Conservation (phyloP, 306 rosid species). For the Herpetospermum pedunculosum region DNA sequence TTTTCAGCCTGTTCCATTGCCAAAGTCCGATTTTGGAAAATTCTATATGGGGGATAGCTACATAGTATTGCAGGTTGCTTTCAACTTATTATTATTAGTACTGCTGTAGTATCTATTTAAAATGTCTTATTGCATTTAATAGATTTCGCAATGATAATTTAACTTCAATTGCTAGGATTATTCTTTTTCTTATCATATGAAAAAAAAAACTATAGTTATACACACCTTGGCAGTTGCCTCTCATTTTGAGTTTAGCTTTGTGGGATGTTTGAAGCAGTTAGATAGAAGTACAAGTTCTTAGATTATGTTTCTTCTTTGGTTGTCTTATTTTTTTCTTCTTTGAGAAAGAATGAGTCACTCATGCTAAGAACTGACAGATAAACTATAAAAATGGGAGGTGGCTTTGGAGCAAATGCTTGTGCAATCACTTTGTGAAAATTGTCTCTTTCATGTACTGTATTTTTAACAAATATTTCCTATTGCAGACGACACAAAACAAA, state of each 20-base stretch:
- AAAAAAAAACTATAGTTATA: neutral
- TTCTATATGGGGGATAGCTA: conserved; percentile 16
- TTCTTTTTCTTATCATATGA: neutral
- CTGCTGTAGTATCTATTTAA: neutral
- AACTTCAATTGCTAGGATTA: neutral
- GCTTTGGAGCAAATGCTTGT: neutral
- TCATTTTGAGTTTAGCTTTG: neutral
- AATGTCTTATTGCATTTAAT: neutral
- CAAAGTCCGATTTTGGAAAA: conserved; percentile 5
- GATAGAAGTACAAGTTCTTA: neutral
- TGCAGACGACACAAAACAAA: conserved; percentile 79
- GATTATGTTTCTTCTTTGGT: neutral
- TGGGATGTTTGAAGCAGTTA: neutral
- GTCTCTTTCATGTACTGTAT: neutral
- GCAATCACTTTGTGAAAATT: neutral
- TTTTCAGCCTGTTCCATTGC: conserved; percentile 17
- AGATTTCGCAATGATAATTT: neutral
- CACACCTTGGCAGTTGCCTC: neutral
- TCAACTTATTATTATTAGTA: conserved; percentile 7
- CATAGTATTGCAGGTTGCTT: conserved; percentile 11
- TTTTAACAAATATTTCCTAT: neutral
- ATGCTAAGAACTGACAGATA: neutral
- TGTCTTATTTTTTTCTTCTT: neutral
- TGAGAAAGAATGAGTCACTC: neutral
- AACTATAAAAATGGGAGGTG: neutral